Evolutionary conservation across 495 filamentous ascomycete species (phyloP), one percentile per base, ranked within the genome.

Genomic region (Physcia stellaris): DNA sequence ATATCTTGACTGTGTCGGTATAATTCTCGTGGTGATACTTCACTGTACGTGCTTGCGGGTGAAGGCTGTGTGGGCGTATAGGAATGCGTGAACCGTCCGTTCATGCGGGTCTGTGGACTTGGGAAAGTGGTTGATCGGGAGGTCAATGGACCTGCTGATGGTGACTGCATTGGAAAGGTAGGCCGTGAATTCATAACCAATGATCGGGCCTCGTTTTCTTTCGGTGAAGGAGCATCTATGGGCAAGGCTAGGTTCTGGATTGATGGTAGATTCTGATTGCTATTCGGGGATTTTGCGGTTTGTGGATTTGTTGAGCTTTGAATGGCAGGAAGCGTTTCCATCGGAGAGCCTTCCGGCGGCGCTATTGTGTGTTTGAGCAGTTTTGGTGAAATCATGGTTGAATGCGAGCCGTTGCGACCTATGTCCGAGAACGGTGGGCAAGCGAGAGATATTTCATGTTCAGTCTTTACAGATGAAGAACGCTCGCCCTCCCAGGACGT

Each of bases 241-340:
- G n/a, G 59, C 58, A 4, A 56, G n/a, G n/a, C n/a, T n/a, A n/a
- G n/a, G n/a, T n/a, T n/a, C n/a, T n/a, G n/a, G n/a, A n/a, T n/a
- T 1, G 68, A 61, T 1, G 66, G 68, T 9, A 70, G 50, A 24
- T 41, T 62, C 37, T 61, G 61, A 6, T 40, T 51, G 32, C 52
- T 54, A 1, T 68, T 64, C 2, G 64, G 60, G 3, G 67, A 62
- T 31, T 53, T 58, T 22, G 45, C 43, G 5, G 52, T 42, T 24
- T 44, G 45, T 6, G 60, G 59, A 16, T 40, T 48, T 3, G 60
- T 55, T 32, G 62, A 55, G 28, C 37, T 46, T 35, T 60, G 61
- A 30, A 64, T 50, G 11, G 55, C 56, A n/a, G 59, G 56, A 6
- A 62, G 52, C 10, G 47, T 48, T 32, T 57, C 51, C 19, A 49